Percentiles rank a stretch among this genome's conserved stretches.
Conservation (phyloP, 176 grass and related monocot species). For the Tuctoria greenei region DNA sequence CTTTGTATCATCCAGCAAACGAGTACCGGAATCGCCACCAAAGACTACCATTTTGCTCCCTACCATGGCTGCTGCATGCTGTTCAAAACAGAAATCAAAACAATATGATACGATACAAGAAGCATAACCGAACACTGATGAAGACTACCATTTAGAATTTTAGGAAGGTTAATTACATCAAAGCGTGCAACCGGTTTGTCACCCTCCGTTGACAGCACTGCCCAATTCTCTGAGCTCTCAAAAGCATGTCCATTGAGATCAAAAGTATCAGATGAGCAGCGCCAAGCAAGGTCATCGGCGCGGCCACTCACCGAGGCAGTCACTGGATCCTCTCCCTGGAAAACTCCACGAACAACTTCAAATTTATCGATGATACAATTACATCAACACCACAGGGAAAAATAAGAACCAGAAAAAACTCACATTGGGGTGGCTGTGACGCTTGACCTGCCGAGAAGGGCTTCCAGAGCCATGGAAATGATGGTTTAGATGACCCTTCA, state of each 20-base stretch:
- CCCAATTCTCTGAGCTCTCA: constrained; percentile 85
- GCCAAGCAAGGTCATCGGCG: constrained; percentile 56
- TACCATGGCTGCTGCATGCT: constrained; percentile 93
- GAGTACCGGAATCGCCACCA: constrained; percentile 73
- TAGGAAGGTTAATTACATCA: constrained; percentile 57
- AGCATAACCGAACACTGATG: neutral
- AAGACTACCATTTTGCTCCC: constrained; percentile 96
- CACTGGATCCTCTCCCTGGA: constrained; percentile 73
- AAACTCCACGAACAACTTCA: constrained; percentile 32
- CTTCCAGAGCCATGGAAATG: constrained; percentile 70
- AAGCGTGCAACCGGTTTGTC: constrained; percentile 75
- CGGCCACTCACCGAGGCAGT: constrained; percentile 69
- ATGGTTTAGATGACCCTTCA: constrained; percentile 81
- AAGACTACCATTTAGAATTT: neutral
- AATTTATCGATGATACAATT: constrained; percentile 3
- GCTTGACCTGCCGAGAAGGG: constrained; percentile 57
- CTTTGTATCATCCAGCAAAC: constrained; percentile 83
- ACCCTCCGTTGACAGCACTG: constrained; percentile 65
- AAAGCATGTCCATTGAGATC: constrained; percentile 59
- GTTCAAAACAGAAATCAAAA: constrained; percentile 28
- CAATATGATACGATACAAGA: constrained; percentile 32
- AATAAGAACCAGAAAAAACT: constrained; percentile 36
- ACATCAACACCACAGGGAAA: constrained; percentile 4
- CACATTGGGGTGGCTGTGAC: constrained; percentile 58
- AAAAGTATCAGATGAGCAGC: constrained; percentile 56